phyloP scores from a whole-genome alignment of 768 basidiomycete species.

The Russula griseocarnosa region DNA sequence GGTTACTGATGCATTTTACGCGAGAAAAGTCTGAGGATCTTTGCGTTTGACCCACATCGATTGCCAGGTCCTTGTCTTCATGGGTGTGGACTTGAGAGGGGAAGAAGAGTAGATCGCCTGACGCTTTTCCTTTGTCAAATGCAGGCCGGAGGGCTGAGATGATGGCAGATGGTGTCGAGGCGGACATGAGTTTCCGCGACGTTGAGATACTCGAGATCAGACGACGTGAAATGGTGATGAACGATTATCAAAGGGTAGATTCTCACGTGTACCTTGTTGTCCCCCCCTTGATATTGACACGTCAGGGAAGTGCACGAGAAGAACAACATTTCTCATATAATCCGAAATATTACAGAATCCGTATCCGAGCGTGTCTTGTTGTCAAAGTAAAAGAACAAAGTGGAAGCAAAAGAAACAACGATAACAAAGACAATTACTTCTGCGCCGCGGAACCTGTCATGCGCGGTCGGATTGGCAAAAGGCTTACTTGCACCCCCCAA shows the following conservation, averaged over 20 bases:
- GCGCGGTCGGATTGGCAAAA: conserved; percentile 7
- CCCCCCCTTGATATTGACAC: too few species aligned
- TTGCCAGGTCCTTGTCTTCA: conserved; percentile 53
- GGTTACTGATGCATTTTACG: background rate
- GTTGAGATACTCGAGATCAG: conserved; percentile 7
- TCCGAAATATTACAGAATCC: background rate
- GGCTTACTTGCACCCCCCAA: conserved; percentile 7
- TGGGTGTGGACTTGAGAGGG: conserved; percentile 65
- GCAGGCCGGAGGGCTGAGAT: conserved; percentile 49
- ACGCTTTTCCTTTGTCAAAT: conserved; percentile 54
- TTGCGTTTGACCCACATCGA: conserved; percentile 51
- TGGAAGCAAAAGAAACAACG: background rate
- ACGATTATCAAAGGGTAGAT: background rate
- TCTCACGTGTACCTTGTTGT: background rate
- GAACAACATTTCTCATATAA: background rate
- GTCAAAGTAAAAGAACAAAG: conserved; percentile 5
- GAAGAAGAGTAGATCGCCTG: conserved; percentile 73
- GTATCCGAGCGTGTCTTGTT: background rate
- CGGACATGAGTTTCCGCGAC: conserved; percentile 12
- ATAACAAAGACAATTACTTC: conserved; percentile 9
- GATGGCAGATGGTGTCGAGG: conserved; percentile 35
- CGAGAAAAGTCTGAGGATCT: background rate
- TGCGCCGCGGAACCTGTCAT: conserved; percentile 16
- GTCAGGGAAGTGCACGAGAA: too few species aligned
- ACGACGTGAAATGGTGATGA: conserved; percentile 8